Conservation (phyloP, 257 asterid genomes). For the Marsdenia floribunda region DNA sequence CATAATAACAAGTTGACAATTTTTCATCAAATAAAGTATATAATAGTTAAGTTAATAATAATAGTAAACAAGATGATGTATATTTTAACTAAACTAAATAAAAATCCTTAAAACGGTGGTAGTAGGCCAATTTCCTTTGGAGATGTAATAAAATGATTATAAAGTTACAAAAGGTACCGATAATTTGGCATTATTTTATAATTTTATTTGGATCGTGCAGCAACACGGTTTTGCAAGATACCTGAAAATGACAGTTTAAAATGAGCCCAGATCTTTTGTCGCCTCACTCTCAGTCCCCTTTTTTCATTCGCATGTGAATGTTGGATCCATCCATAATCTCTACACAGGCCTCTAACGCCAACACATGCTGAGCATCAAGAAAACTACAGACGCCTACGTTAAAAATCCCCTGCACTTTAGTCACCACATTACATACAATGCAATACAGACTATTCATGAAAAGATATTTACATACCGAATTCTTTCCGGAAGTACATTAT, state of each 20-base stretch:
- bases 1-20: neutral
- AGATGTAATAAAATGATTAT: neutral
- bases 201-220: conserved; percentile 19
- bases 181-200: neutral
- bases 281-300: neutral
- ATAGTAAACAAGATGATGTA: too few relatives aligned
- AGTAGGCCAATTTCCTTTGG: too few relatives aligned
- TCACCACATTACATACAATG: neutral
- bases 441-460: neutral
- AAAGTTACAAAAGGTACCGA: neutral
- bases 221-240: conserved; percentile 20
- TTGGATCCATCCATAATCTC: conserved; percentile 2
- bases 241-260: neutral
- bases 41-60: too few relatives aligned
- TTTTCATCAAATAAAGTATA: neutral
- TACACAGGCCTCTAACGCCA: neutral
- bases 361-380: neutral
- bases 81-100: too few relatives aligned
- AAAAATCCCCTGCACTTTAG: neutral
- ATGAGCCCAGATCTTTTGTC: conserved; percentile 2
- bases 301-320: conserved; percentile 1
- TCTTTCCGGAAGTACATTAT: neutral
- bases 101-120: neutral
- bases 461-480: neutral
- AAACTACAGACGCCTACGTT: neutral